Evolutionary conservation across 345 rosid genomes (phyloP), one percentile per base, ranked within the genome.

Genomic region (Brassica nigra): DNA sequence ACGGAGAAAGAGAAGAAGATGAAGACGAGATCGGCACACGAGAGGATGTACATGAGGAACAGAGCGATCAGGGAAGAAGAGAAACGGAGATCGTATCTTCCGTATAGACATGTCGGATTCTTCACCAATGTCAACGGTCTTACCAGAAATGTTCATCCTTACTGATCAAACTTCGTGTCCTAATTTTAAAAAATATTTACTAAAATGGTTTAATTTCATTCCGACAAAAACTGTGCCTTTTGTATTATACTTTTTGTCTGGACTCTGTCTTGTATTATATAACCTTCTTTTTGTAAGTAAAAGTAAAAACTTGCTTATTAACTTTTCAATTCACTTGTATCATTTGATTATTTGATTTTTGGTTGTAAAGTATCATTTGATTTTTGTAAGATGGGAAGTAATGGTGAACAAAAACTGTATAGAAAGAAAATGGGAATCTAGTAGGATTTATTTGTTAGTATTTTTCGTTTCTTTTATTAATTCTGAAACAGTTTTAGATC

Each of bases 141-240:
- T 30, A 82, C 86, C 23, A 76, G 77, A 75, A 90, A 88, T 73
- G 73, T 91, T 76, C 88, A 77, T 78, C 91, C 91, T 11, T 89
- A 74, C 66, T 88, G 78, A 90, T 39, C 14, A 63, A 31, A 18
- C 7, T 20, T 49, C 61, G 8, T 42, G 1, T n/a, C 1, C 20
- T 30, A 23, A 23, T 23, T 29, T 15, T 57, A n/a, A 5, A n/a
- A 1, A 1, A 28, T 0, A 39, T 7, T 36, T 9, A 15, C 2
- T 61, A 10, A 14, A 61, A 31, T 61, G 10, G 72, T 52, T 65
- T 27, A 2, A 49, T 52, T 62, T 62, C 31, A 33, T 61, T 52
- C 69, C 28, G 55, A 77, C 80, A 77, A 61, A 47, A 34, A 23
- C 29, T 47, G 23, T 62, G 27, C 3, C 3, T 6, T 70, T 49